Evolutionary conservation across 169 alveolate genomes (phyloP).

Genomic region (Perkinsus marinus): DNA sequence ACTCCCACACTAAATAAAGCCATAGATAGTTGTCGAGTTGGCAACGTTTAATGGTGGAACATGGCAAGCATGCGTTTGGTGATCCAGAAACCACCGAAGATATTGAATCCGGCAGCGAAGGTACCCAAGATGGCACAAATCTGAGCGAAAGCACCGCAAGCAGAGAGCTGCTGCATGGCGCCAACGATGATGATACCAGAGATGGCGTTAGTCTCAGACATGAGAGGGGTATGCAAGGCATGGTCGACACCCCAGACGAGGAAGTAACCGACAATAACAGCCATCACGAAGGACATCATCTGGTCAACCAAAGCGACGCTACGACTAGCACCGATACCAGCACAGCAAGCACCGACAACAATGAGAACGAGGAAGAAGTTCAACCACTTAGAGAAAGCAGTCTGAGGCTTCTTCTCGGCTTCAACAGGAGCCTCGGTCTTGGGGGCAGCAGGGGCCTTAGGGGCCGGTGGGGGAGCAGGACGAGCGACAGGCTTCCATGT

Average conservation of each 20-base stretch:
- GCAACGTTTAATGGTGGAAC: conserved; percentile 36
- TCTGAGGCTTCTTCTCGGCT: neutral
- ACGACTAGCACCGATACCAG: neutral
- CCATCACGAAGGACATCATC: conserved; percentile 16
- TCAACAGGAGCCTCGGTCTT: neutral
- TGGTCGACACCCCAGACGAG: conserved; percentile 71
- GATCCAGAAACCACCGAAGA: conserved; percentile 76
- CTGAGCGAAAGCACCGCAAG: neutral
- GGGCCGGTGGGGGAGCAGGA: neutral
- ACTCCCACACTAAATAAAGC: neutral
- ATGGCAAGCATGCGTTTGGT: conserved; percentile 81
- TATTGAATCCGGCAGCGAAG: conserved; percentile 15
- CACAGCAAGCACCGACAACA: neutral
- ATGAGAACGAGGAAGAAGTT: neutral
- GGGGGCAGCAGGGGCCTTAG: neutral
- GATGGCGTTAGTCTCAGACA: conserved; percentile 76
- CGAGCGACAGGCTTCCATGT: neutral
- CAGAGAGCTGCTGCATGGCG: conserved; percentile 46
- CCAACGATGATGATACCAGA: conserved; percentile 71
- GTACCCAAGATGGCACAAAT: neutral
- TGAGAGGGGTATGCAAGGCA: conserved; percentile 73
- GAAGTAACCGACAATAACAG: conserved; percentile 62
- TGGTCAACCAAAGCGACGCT: neutral
- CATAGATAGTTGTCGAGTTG: neutral
- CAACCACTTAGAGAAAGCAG: neutral